phyloP scores from a whole-genome alignment of 768 basidiomycete genomes.

The Royoungia palumana region DNA sequence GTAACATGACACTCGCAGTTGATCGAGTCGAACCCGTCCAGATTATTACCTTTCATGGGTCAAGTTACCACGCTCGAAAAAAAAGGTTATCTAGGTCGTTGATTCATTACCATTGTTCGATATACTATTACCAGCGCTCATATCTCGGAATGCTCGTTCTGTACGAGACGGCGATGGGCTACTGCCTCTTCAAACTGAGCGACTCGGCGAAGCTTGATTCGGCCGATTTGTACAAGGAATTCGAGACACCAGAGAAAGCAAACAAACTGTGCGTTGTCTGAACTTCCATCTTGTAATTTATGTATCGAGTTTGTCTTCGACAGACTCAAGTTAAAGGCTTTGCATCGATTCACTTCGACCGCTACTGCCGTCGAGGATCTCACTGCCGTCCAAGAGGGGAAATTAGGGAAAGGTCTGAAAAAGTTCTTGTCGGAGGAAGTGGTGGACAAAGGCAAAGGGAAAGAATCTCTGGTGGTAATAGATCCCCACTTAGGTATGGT shows the following conservation, averaged over 20 bases:
- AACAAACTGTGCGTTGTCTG: slow-evolving; percentile 75
- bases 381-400: slow-evolving; percentile 87
- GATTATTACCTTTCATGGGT: slow-evolving; percentile 21
- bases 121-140: too few relatives aligned
- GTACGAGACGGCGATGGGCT: slow-evolving; percentile 94
- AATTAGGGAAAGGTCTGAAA: slow-evolving; percentile 89
- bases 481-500: slow-evolving; percentile 85
- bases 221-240: slow-evolving; percentile 87
- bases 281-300: slow-evolving; percentile 10
- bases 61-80: slow-evolving; percentile 34
- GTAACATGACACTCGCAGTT: not conserved
- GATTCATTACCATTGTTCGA: not conserved
- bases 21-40: not conserved
- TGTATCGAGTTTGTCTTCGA: not conserved
- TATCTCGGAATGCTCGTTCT: slow-evolving; percentile 81
- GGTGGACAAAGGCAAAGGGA: slow-evolving; percentile 85
- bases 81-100: slow-evolving; percentile 4
- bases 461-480: slow-evolving; percentile 79
- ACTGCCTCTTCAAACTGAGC: slow-evolving; percentile 95
- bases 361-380: slow-evolving; percentile 97
- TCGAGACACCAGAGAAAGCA: slow-evolving; percentile 88
- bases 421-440: slow-evolving; percentile 88
- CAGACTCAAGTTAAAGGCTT: slow-evolving; percentile 89
- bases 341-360: slow-evolving; percentile 96
- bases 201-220: slow-evolving; percentile 84